Base-by-base conservation (phyloP, 192 early-diverging fungal genomes). In the Geranomyces variabilis region DNA sequence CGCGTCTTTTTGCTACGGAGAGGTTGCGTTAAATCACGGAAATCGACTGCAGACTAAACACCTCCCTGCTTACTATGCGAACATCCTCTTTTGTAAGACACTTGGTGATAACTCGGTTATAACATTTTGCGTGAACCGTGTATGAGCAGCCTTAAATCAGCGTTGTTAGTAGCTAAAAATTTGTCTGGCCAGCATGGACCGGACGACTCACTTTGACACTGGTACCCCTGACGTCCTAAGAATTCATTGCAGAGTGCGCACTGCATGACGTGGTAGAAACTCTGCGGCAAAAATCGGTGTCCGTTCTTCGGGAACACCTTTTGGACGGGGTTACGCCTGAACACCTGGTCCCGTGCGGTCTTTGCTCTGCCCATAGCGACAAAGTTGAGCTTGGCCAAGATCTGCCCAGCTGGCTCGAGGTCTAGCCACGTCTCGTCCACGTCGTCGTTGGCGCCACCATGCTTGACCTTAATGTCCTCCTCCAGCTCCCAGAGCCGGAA, bases 191-290 rank as follows among this genome's bases (percentile, higher is more conserved):
- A 17, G 7, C 66, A 3, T 10, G 36, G 10, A 41, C 3, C 3
- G 36, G 3, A 7, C 36, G 36, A 41, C 74, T 69, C 76, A 92
- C 90, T 83, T 83, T 94, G 91, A 83, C 97, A 98, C 75, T 94
- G 92, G 80, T 92, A 96, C 24, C 93, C 93, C 33, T 86, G 80
- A 13, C 88, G 77, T 55, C 92, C 92, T 28, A 94, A 90, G 70
- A 95, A 93, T 74, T 97, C 96, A 57, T 88, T 86, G 81, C 97
- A 99, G 3, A 97, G 74, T 5, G 95, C 94, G 77, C 97, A 99
- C 73, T 90, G 89, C 91, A 95, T 94, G 67, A 97, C 92, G 61
- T 94, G 91, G 81, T 95, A 96, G 51, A 93, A 96, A 59, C 90
- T 88, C 59, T 90, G 81, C 47, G 92, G 84, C 66, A 89, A 88